Percentiles rank a stretch among this genome's conserved stretches.
Evolutionary conservation across 2,329 filamentous ascomycete species (phyloP).

Genomic region (Sordariomycetes sp.): DNA sequence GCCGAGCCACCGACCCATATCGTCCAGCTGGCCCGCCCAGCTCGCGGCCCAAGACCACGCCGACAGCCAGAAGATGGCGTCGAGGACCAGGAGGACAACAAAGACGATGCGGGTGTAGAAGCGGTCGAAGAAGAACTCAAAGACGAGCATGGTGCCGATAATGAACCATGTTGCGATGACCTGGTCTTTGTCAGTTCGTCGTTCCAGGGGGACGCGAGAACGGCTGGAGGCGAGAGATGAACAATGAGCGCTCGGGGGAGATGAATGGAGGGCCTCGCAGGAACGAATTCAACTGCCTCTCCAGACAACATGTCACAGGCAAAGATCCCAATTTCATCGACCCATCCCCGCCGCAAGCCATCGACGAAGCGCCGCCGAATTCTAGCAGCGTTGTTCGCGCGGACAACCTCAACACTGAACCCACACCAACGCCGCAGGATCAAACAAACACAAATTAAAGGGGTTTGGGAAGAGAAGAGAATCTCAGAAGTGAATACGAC

Average conservation of each 20-base stretch:
- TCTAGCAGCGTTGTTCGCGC: neutral
- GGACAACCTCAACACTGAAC: too few relatives aligned
- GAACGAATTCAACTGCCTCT: too few relatives aligned
- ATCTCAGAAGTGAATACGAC: neutral
- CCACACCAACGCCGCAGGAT: too few relatives aligned
- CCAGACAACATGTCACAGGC: too few relatives aligned
- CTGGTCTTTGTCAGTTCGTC: conserved; percentile 14
- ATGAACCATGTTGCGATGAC: conserved; percentile 29
- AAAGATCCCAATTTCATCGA: too few relatives aligned
- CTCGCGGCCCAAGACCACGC: conserved; percentile 30
- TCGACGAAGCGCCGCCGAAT: too few relatives aligned
- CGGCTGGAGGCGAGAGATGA: neutral
- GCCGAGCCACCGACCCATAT: neutral
- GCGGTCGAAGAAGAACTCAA: conserved; percentile 24
- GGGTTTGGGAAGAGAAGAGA: neutral
- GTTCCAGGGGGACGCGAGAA: conserved; percentile 1
- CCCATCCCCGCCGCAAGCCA: too few relatives aligned
- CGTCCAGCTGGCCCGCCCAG: neutral
- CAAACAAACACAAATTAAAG: neutral
- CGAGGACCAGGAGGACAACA: conserved; percentile 23
- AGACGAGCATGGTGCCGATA: conserved; percentile 24
- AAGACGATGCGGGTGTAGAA: conserved; percentile 28
- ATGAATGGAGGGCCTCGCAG: too few relatives aligned
- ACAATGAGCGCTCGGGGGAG: too few relatives aligned
- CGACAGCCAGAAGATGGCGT: conserved; percentile 33